Evolutionary conservation across 495 filamentous ascomycete genomes (phyloP), one percentile per base, ranked within the genome.

Genomic region (Parathielavia hyrcaniae): DNA sequence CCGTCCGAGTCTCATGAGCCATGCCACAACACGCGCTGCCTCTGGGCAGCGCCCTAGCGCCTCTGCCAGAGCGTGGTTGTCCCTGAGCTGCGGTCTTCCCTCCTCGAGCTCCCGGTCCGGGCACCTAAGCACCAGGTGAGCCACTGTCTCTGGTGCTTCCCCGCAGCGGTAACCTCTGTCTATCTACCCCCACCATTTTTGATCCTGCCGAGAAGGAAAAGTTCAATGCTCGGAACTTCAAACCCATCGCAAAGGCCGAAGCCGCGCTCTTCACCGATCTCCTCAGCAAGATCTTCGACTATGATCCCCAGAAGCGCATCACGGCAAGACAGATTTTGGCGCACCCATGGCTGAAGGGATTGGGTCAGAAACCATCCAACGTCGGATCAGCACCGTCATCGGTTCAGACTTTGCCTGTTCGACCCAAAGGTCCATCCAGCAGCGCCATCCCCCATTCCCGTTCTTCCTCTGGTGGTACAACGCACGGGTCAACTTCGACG

Each of bases 221-320:
- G 26, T 45, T 53, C 38, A 38, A 1, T 30, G 53, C 43, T 38
- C 32, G 43, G 26, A 23, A 48, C 43, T 19, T 34, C 17, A 55
- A 55, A 9, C 52, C 10, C 20, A 55, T 47, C 32, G 43, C 6
- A 23, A 55, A 47, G 30, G 53, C 38, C 39, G 53, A 55, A 41
- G 43, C 41, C 38, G n/a, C 26, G 53, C 53, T 48, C 43, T 55
- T 55, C 13, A 7, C 17, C 19, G 17, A 55, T 19, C 53, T 55
- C 10, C 34, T 48, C 41, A 4, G 19, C 16, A 47, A 55, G 43
- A 55, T 39, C 19, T 55, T 55, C 19, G 23, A 55, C 20, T 55
- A 46, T 26, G 6, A 55, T 34, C 32, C 47, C 34, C 30, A 36
- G 7, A 55, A 39, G 43, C 53, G 43, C 43, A 47, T 55, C 19